Conservation (phyloP, 805 yeast genomes). For the Schwanniomyces polymorphus region DNA sequence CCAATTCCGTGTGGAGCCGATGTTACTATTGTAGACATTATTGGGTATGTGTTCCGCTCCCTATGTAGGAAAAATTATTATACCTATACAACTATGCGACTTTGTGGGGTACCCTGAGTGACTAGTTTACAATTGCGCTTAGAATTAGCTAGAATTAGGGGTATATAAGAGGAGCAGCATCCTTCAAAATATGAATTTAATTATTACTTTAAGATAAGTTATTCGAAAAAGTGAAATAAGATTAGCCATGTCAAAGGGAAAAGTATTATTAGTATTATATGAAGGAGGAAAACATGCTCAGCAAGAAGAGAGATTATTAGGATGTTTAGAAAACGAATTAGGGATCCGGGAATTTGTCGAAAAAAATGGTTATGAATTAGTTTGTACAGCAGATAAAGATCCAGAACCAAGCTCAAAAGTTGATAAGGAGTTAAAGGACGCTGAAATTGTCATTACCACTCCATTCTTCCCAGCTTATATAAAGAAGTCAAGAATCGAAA, state of each 20-base stretch:
- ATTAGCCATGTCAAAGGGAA: slow-evolving; percentile 24
- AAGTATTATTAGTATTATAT: slow-evolving; percentile 58
- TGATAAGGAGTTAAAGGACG: slow-evolving; percentile 66
- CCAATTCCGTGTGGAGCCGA: too few relatives aligned
- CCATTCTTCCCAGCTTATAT: slow-evolving; percentile 84
- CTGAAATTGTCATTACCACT: slow-evolving; percentile 76
- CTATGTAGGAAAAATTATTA: too few relatives aligned
- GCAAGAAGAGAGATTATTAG: slow-evolving; percentile 62
- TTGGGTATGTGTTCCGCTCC: too few relatives aligned
- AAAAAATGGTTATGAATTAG: slow-evolving; percentile 63
- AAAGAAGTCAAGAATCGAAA: slow-evolving; percentile 61
- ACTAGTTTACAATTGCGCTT: not conserved
- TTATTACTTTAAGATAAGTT: not conserved
- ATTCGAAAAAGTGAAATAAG: not conserved
- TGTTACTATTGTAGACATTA: too few relatives aligned
- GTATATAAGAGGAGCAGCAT: too few relatives aligned
- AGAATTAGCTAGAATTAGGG: not conserved
- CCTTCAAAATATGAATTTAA: too few relatives aligned
- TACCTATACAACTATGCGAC: too few relatives aligned
- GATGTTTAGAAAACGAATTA: slow-evolving; percentile 73
- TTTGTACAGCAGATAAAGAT: slow-evolving; percentile 70
- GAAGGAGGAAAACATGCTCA: slow-evolving; percentile 58
- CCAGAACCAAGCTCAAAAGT: slow-evolving; percentile 53
- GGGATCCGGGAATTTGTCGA: slow-evolving; percentile 69
- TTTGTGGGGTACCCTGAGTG: slow-evolving; percentile 1